Base-by-base conservation (phyloP, 805 yeast genomes). In the Cyberlindnera mississippiensis region DNA sequence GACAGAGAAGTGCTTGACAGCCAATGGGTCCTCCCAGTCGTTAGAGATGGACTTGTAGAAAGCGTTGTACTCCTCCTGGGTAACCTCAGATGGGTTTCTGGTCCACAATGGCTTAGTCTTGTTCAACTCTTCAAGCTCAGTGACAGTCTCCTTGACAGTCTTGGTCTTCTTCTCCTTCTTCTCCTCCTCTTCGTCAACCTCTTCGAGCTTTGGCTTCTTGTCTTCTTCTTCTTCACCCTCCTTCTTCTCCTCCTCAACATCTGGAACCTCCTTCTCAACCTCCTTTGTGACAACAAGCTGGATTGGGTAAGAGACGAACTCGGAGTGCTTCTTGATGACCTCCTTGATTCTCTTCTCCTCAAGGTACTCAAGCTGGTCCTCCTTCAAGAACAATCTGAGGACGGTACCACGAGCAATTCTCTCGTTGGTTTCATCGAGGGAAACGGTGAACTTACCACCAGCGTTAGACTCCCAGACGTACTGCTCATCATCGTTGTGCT, bases 21-120 rank as follows among this genome's bases (percentile, higher is more conserved):
- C 97, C 67, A 93, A 81, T 73, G 96, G 99, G 68, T 93, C 99
- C 77, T 93, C 99, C 99, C 99, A 93, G 73, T 93, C 99, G 73
- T 93, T 93, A 44, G 99, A 90, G 64, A 93, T 93, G 38, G 98
- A 89, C 78, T 93, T 93, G 86, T 93, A 93, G 85, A 93, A 93
- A 46, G 98, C 95, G 63, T 93, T 91, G 80, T 93, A 93, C 75
- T 93, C 99, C 55, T 93, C 99, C 77, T 88, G 90, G 53, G 96
- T 80, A 57, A 93, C 95, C 52, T 93, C 99, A 60, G 91, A 73
- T 69, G 99, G 99, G 78, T 83, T 85, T 80, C 98, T 88, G 57
- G 99, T 93, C 99, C 99, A 93, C 66, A 93, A 76, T 53, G 99
- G 99, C 77, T 93, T 93, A 56, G 96, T 87, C 79, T 91, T 93